These are phyloP conservation scores for Acacia acuminata DNA, from an alignment of 306 rosid genomes.

Conservation along the genomic window DNA sequence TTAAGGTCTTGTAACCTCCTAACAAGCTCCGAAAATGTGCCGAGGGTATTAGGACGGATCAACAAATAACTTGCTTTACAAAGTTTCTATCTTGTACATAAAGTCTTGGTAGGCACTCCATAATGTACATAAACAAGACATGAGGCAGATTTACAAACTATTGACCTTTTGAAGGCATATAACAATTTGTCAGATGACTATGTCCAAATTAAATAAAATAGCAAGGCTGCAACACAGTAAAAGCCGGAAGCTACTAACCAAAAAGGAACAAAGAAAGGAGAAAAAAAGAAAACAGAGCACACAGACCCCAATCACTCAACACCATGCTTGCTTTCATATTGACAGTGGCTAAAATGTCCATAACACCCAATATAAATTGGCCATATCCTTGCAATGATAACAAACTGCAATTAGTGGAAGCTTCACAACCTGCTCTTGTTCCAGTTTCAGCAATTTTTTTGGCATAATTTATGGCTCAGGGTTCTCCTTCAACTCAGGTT, in stretches of 20 bases:
- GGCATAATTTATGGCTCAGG: slow-evolving; percentile 18
- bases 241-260: background rate
- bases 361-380: background rate
- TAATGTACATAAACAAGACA: background rate
- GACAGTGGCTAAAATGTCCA: background rate
- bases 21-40: background rate
- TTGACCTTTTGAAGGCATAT: background rate
- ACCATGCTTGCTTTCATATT: slow-evolving; percentile 20
- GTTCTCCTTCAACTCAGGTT: slow-evolving; percentile 35
- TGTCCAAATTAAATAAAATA: background rate
- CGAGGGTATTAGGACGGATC: background rate
- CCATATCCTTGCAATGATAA: background rate
- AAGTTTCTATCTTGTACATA: background rate
- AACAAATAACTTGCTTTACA: background rate
- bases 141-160: background rate
- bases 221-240: background rate
- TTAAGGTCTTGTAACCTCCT: background rate
- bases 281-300: background rate
- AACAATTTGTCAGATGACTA: slow-evolving; percentile 4
- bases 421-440: background rate
- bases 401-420: background rate
- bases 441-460: background rate
- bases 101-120: background rate
- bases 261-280: background rate
- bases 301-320: slow-evolving; percentile 27